Evolutionary conservation across 2,329 filamentous ascomycete genomes (phyloP), one percentile per base, ranked within the genome.

Genomic region (Aspergillus felis): DNA sequence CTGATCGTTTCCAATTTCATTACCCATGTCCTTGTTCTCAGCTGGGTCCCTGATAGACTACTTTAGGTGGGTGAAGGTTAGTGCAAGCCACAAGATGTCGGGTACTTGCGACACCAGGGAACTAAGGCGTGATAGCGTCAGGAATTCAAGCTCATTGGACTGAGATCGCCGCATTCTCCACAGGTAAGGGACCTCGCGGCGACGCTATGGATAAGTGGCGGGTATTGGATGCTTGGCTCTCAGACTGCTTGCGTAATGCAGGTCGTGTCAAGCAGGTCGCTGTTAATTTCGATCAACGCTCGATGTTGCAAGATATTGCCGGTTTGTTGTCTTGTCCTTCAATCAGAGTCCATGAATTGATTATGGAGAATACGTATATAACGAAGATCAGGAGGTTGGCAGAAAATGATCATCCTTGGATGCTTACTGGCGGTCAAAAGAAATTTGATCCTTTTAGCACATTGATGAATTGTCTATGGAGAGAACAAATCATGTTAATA

Each of bases 211-310:
- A 66, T 66, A 69, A 69, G 63, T 67, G 61, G 66, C 64, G 65
- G 67, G 65, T 65, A 65, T 60, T 42, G 48, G 64, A 68, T 67
- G 64, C 71, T 63, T 65, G 62, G 64, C 67, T 58, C 57, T 60
- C 54, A 61, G 63, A 47, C 64, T 68, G 71, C 71, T 74, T 74
- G 71, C 71, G 71, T 74, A 74, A 74, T 71, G 69, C 64, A 51
- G 50, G 44, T 57, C 57, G 59, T 60, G 54, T 56, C 55, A 62
- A 61, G 57, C 47, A 29, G 61, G 61, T 57, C 58, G 57, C 61
- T 61, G 61, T 66, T 69, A 67, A 71, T 71, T 71, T 67, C 61
- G 71, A 72, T 72, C 70, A 69, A 60, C 69, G 61, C 57, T 62
- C 61, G 27, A 61, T 53, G 58, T 58, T 57, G 60, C 57, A 55